Evolutionary conservation across 2,329 filamentous ascomycete species (phyloP).

Genomic region (Calycina herbarum): DNA sequence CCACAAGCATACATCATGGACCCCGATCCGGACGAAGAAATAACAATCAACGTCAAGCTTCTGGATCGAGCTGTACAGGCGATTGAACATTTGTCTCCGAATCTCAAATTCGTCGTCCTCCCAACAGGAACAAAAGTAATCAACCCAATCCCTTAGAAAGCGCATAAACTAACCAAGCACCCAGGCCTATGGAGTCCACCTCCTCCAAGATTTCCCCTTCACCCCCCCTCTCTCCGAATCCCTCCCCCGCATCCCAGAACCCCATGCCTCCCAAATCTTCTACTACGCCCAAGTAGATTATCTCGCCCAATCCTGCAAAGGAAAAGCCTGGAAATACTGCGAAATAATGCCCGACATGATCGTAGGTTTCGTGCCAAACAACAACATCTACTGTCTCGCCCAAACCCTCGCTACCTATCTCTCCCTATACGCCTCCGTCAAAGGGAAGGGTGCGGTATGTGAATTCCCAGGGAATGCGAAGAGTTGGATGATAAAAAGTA

Average conservation of each 20-base stretch:
- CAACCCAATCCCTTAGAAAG: not conserved
- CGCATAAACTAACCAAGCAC: not conserved
- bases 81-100: slow-evolving; percentile 40
- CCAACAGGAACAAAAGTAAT: slow-evolving; percentile 43
- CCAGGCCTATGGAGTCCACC: slow-evolving; percentile 38
- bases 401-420: slow-evolving; percentile 44
- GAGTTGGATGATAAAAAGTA: slow-evolving; percentile 39
- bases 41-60: slow-evolving; percentile 41
- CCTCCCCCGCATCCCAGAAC: slow-evolving; percentile 43
- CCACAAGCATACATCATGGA: slow-evolving; percentile 24
- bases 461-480: slow-evolving; percentile 41
- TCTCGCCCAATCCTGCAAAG: slow-evolving; percentile 37
- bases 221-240: slow-evolving; percentile 42
- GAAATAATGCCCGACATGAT: slow-evolving; percentile 47
- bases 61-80: slow-evolving; percentile 42
- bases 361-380: slow-evolving; percentile 45
- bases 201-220: slow-evolving; percentile 31
- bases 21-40: slow-evolving; percentile 18
- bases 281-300: slow-evolving; percentile 48
- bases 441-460: slow-evolving; percentile 40
- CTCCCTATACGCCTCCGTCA: slow-evolving; percentile 39
- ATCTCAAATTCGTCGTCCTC: slow-evolving; percentile 43
- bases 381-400: slow-evolving; percentile 45
- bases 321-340: slow-evolving; percentile 46
- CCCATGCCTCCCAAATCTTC: slow-evolving; percentile 45